Evolutionary conservation across 805 yeast genomes (phyloP), one percentile per base, ranked within the genome.

Genomic region (Teunomyces atbi): DNA sequence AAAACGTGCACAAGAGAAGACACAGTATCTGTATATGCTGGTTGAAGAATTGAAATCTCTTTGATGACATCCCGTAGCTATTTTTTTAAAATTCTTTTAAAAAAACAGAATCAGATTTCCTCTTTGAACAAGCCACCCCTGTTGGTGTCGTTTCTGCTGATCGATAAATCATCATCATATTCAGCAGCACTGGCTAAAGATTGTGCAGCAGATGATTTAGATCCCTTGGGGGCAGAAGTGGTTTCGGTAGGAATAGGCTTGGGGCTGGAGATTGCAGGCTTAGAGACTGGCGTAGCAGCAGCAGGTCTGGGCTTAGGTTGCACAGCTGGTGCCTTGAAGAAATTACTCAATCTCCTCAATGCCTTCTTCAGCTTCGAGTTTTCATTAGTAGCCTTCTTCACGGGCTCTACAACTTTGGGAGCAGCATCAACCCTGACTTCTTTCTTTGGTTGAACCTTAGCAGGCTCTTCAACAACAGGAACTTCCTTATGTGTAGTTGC

Each of bases 111-210:
- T 46, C 57, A 70, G 46, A 71, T 67, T 52, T 71, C 76, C 55
- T 71, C 76, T 52, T 69, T 71, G 53, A 71, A 71, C 21, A 70
- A 51, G 4, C 74, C 74, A 15, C 71, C 71, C 45, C 60, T 59
- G 48, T 63, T 64, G 30, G 57, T 46, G 43, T 56, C 55, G 45
- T 60, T 59, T 30, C 18, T 30, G 27, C 52, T 51, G 33, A 65
- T 56, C 6, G 70, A 63, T 37, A 65, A 46, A 18, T 67, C 73
- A 34, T 66, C 72, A 23, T 57, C 68, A 39, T 48, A 50, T 21
- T 38, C 45, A n/a, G 29, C 49, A n/a, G 34, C 45, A 26, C 48
- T 46, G 12, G 42, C 50, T 3, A 42, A 34, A 8, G 45, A 47
- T 1, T 36, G 41, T 6, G 51, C 35, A 27, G 45, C 37, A 13